Percentiles rank a stretch among this genome's conserved stretches.
These are phyloP conservation scores for Wickerhamiella spandovensis DNA, from an alignment of 805 yeast genomes.

Conservation along the genomic window DNA sequence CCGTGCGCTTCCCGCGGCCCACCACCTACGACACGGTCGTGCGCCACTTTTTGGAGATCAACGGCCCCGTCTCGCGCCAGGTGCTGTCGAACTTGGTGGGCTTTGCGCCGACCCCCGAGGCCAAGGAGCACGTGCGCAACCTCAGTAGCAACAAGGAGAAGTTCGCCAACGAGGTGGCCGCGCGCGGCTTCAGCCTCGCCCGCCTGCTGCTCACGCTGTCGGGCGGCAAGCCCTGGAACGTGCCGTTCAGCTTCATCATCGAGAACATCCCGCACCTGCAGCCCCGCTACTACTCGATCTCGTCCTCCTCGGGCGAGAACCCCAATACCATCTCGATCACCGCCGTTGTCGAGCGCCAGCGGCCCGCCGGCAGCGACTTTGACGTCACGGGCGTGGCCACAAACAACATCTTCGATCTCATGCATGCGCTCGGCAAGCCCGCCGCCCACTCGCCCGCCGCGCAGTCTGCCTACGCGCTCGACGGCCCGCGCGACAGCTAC, in stretches of 20 bases:
- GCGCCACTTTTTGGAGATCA: constrained; percentile 77
- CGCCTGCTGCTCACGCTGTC: constrained; percentile 57
- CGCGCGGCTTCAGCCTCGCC: constrained; percentile 46
- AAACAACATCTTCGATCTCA: constrained; percentile 65
- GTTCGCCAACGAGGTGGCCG: constrained; percentile 47
- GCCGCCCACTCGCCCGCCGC: constrained; percentile 28
- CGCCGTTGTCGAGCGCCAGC: constrained; percentile 71
- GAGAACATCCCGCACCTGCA: constrained; percentile 73
- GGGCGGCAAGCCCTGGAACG: constrained; percentile 55
- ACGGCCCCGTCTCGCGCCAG: constrained; percentile 90
- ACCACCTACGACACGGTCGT: constrained; percentile 80
- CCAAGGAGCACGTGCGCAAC: constrained; percentile 33
- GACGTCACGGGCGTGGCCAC: constrained; percentile 80
- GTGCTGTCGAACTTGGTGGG: constrained; percentile 56
- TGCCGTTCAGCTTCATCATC: constrained; percentile 74
- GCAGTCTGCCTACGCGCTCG: constrained; percentile 48
- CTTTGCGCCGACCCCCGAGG: constrained; percentile 61
- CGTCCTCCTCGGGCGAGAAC: constrained; percentile 72
- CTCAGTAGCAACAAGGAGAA: constrained; percentile 55
- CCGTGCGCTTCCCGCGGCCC: constrained; percentile 36
- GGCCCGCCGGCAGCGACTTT: constrained; percentile 24
- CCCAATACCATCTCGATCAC: constrained; percentile 69
- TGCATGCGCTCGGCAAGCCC: constrained; percentile 36
- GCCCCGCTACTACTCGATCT: constrained; percentile 93
- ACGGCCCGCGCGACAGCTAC: constrained; percentile 67